Percentiles rank a stretch among this genome's conserved stretches.
Evolutionary conservation across 2,329 filamentous ascomycete genomes (phyloP).

Genomic region (Diaporthe citriasiana): DNA sequence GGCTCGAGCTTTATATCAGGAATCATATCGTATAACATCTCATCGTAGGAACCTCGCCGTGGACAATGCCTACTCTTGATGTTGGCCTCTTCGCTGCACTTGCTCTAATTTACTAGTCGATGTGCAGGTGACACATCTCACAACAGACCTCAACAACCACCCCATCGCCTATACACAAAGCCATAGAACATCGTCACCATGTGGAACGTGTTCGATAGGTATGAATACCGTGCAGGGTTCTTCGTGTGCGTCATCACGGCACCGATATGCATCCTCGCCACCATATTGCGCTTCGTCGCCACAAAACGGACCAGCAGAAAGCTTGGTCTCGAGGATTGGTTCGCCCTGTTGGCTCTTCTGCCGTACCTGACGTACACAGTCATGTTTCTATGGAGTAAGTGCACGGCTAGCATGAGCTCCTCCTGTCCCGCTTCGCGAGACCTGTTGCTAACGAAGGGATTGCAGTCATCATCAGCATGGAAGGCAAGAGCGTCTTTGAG

Average conservation of each 20-base stretch:
- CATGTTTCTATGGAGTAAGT: neutral
- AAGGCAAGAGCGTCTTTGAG: slow-evolving; percentile 1
- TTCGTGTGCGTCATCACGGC: slow-evolving; percentile 1
- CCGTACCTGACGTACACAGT: neutral
- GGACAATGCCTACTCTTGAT: neutral
- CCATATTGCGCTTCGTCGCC: slow-evolving; percentile 2
- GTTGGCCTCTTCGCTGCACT: neutral
- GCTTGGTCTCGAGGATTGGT: slow-evolving; percentile 4
- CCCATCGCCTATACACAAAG: neutral
- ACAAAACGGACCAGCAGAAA: neutral
- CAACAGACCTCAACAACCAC: neutral
- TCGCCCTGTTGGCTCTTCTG: neutral
- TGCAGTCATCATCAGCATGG: neutral
- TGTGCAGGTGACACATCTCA: neutral
- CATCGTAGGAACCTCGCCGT: neutral
- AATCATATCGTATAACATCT: neutral
- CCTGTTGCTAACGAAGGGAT: neutral
- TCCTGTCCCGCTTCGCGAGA: neutral
- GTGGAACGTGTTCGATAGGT: neutral
- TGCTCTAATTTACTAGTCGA: neutral
- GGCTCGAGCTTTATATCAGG: too few relatives aligned
- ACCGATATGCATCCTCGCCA: slow-evolving; percentile 11
- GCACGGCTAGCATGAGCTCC: neutral
- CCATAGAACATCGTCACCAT: neutral
- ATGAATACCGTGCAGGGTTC: neutral